Percentiles rank a stretch among this genome's conserved stretches.
These are phyloP conservation scores for Tricholoma sp. DNA, from an alignment of 768 basidiomycete genomes.

Conservation along the genomic window DNA sequence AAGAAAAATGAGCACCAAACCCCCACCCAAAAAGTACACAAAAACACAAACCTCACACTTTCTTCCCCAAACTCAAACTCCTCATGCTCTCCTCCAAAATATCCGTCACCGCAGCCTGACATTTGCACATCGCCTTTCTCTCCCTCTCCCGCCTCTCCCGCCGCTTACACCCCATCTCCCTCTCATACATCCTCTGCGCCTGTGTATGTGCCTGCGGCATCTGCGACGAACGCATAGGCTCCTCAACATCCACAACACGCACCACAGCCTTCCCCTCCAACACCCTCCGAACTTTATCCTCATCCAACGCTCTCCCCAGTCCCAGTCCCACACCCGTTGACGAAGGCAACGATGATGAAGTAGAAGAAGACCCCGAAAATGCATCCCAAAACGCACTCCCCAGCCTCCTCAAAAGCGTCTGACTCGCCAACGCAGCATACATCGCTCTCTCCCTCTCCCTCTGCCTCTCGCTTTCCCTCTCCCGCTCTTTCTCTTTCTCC, in stretches of 20 bases:
- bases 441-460: conserved; percentile 44
- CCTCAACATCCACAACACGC: conserved; percentile 73
- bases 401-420: conserved; percentile 68
- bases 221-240: conserved; percentile 20
- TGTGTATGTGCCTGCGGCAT: neutral
- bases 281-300: conserved; percentile 76
- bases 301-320: conserved; percentile 45
- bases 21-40: neutral
- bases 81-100: conserved; percentile 67
- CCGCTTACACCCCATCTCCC: conserved; percentile 12
- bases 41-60: conserved; percentile 18
- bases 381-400: conserved; percentile 86
- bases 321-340: conserved; percentile 15
- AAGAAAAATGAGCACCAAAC: too few species aligned
- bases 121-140: neutral
- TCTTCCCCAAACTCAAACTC: conserved; percentile 58
- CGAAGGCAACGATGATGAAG: too few species aligned
- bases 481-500: conserved; percentile 25
- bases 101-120: conserved; percentile 26
- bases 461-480: conserved; percentile 18
- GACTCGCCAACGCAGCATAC: conserved; percentile 70
- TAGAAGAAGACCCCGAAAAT: conserved; percentile 51
- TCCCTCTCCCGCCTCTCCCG: neutral
- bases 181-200: conserved; percentile 2
- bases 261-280: conserved; percentile 81